Evolutionary conservation across 805 yeast genomes (phyloP).

Genomic region (Candida corydali): DNA sequence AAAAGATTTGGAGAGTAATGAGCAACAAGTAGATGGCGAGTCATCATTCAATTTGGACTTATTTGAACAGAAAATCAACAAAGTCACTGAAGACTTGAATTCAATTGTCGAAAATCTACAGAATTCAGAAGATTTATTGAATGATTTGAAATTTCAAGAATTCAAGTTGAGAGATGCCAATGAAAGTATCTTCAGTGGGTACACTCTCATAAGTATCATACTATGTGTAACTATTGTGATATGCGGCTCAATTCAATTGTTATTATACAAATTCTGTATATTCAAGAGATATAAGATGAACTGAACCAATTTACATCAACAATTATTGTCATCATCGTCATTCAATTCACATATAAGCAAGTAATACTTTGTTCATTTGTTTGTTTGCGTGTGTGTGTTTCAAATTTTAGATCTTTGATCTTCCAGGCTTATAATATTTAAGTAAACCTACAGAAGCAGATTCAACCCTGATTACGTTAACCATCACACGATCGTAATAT

Average conservation of each 20-base stretch:
- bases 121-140: slow-evolving; percentile 23
- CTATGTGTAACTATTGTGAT: slow-evolving; percentile 22
- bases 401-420: too few species aligned
- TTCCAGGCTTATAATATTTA: too few species aligned
- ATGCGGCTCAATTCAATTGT: slow-evolving; percentile 28
- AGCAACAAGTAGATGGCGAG: not conserved
- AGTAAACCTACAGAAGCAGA: too few species aligned
- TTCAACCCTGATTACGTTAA: too few species aligned
- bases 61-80: slow-evolving; percentile 27
- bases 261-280: slow-evolving; percentile 24
- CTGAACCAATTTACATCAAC: too few species aligned
- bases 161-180: slow-evolving; percentile 32
- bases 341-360: too few species aligned
- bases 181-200: slow-evolving; percentile 32
- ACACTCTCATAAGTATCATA: slow-evolving; percentile 25
- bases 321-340: too few species aligned
- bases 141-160: slow-evolving; percentile 30
- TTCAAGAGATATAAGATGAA: slow-evolving; percentile 21
- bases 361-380: too few species aligned
- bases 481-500: too few species aligned
- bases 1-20: not conserved
- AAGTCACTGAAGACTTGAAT: slow-evolving; percentile 28
- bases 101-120: slow-evolving; percentile 27
- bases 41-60: slow-evolving; percentile 13
- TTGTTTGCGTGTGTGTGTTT: too few species aligned